Percentiles rank a stretch among this genome's conserved stretches.
phyloP scores from a whole-genome alignment of 805 yeast species.

The Ogataea dorogensis region DNA sequence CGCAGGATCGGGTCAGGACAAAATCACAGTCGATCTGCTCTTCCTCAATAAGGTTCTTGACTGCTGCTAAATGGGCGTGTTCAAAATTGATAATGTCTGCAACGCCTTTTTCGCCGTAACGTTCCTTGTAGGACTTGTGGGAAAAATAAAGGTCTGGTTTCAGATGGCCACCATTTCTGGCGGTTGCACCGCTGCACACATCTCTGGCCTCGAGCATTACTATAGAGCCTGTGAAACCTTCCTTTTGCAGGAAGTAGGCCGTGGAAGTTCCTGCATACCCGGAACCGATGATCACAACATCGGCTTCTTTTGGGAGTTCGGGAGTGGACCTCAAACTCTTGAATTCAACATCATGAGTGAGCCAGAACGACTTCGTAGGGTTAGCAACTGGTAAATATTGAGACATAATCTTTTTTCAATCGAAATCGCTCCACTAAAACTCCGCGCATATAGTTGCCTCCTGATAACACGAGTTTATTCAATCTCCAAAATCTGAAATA shows the following conservation, averaged over 20 bases:
- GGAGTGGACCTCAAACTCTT: constrained; percentile 20
- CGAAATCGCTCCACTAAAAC: too few relatives aligned
- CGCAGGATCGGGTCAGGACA: too few relatives aligned
- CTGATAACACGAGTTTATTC: not conserved
- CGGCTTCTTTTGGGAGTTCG: constrained; percentile 36
- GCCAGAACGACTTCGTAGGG: constrained; percentile 21
- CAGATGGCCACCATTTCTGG: constrained; percentile 50
- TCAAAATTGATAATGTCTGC: constrained; percentile 41
- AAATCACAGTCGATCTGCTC: constrained; percentile 35
- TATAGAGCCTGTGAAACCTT: constrained; percentile 17
- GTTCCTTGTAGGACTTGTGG: constrained; percentile 15
- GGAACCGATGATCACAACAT: constrained; percentile 42
- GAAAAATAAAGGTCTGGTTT: constrained; percentile 34
- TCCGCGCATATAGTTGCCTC: too few relatives aligned
- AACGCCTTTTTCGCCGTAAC: constrained; percentile 31
- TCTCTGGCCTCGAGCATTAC: constrained; percentile 39
- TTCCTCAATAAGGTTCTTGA: constrained; percentile 35
- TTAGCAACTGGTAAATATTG: constrained; percentile 22
- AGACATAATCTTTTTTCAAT: too few relatives aligned
- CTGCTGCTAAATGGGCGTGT: constrained; percentile 32
- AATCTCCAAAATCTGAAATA: not conserved
- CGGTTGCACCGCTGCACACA: constrained; percentile 43
- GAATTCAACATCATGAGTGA: constrained; percentile 15
- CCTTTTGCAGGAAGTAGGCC: constrained; percentile 35
- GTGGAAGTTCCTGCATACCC: constrained; percentile 45